phyloP scores from a whole-genome alignment of 2,329 filamentous ascomycete genomes.

The Orbilia quercus region DNA sequence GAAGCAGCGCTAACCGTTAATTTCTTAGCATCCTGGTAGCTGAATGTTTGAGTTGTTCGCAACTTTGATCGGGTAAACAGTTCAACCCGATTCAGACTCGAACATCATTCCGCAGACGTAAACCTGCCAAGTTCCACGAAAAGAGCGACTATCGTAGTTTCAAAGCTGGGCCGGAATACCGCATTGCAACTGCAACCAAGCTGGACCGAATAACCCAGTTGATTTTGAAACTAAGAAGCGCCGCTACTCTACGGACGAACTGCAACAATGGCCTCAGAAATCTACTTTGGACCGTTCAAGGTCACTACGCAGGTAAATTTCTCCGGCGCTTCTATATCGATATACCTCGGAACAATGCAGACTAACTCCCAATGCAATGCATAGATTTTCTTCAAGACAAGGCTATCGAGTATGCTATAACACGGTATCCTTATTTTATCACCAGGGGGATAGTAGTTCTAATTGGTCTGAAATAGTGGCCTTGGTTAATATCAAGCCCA shows the following conservation, averaged over 20 bases:
- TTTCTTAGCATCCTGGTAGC: too few relatives aligned
- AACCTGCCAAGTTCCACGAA: too few relatives aligned
- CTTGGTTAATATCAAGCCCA: constrained; percentile 93
- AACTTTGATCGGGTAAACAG: too few relatives aligned
- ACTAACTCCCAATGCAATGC: background rate
- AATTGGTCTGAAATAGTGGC: constrained; percentile 67
- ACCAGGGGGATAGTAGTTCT: background rate
- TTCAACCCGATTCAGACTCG: too few relatives aligned
- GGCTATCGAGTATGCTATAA: constrained; percentile 35
- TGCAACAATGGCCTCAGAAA: constrained; percentile 39
- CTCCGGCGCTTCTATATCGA: background rate
- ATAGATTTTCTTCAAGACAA: constrained; percentile 50
- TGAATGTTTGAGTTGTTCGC: too few relatives aligned
- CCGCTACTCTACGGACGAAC: background rate
- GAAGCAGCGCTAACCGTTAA: too few relatives aligned
- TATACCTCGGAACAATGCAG: background rate
- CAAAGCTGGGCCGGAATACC: too few relatives aligned
- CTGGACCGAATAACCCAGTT: too few relatives aligned
- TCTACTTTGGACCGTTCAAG: constrained; percentile 55
- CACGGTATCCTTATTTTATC: background rate
- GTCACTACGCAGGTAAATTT: constrained; percentile 47
- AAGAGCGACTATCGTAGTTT: too few relatives aligned
- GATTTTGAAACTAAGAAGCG: too few relatives aligned
- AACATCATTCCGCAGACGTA: too few relatives aligned
- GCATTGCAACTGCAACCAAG: too few relatives aligned